A percentile compares a stretch with the other conserved stretches of the same genome.
Evolutionary conservation across 2,329 filamentous ascomycete genomes (phyloP).

Genomic region (Periglandula ipomoeae): DNA sequence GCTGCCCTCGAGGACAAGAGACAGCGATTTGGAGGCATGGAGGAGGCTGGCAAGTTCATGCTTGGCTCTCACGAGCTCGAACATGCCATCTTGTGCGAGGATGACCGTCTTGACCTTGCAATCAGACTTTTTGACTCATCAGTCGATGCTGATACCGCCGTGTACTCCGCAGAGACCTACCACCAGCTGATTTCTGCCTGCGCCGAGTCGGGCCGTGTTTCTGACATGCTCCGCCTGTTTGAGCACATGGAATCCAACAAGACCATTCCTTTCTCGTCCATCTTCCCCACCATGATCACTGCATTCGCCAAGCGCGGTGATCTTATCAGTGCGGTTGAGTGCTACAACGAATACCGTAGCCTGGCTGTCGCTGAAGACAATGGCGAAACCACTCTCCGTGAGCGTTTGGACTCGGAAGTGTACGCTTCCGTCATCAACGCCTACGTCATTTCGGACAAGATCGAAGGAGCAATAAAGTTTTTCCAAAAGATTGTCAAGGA

Average conservation of each 20-base stretch:
- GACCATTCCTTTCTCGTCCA: slow-evolving; percentile 65
- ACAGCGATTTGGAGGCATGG: slow-evolving; percentile 75
- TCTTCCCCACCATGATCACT: slow-evolving; percentile 92
- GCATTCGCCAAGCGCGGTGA: slow-evolving; percentile 79
- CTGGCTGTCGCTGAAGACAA: slow-evolving; percentile 78
- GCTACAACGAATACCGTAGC: slow-evolving; percentile 89
- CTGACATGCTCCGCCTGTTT: slow-evolving; percentile 85
- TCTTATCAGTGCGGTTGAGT: slow-evolving; percentile 79
- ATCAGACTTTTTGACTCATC: slow-evolving; percentile 79
- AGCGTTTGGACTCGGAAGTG: slow-evolving; percentile 71
- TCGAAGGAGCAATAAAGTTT: slow-evolving; percentile 76
- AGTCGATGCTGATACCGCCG: slow-evolving; percentile 48
- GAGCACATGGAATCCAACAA: slow-evolving; percentile 80
- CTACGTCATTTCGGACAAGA: slow-evolving; percentile 72
- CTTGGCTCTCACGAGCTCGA: slow-evolving; percentile 82
- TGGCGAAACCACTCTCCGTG: slow-evolving; percentile 57
- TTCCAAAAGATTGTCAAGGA: slow-evolving; percentile 65
- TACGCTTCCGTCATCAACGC: slow-evolving; percentile 89
- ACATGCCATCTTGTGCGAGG: slow-evolving; percentile 75
- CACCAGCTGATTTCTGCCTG: slow-evolving; percentile 79
- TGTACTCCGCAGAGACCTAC: slow-evolving; percentile 76
- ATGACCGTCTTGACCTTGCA: slow-evolving; percentile 77
- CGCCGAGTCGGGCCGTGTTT: slow-evolving; percentile 68
- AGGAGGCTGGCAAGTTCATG: slow-evolving; percentile 78
- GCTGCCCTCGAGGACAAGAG: slow-evolving; percentile 70